Evolutionary conservation across 768 basidiomycete species (phyloP).

Genomic region (Kwoniella shandongensis): DNA sequence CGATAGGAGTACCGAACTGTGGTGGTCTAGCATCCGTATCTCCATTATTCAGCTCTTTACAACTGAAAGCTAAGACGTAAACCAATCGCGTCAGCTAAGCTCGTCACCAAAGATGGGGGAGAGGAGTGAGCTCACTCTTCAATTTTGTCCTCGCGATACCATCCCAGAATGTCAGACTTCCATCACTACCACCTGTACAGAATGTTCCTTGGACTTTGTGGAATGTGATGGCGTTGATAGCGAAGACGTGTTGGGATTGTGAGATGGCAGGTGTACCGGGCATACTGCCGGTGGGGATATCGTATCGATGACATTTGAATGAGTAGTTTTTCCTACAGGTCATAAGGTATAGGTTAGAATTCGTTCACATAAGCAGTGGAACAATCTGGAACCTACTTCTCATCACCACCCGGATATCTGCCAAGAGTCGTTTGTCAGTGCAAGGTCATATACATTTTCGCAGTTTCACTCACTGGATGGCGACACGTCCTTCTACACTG

Average conservation of each 20-base stretch:
- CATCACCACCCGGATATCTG: constrained; percentile 35
- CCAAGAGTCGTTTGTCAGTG: not conserved
- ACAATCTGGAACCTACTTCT: constrained; percentile 15
- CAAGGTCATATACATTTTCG: not conserved
- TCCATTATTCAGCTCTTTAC: constrained; percentile 50
- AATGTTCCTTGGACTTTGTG: constrained; percentile 83
- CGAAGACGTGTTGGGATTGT: constrained; percentile 67
- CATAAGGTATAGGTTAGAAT: constrained; percentile 12
- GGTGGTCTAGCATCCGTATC: constrained; percentile 41
- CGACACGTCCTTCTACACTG: constrained; percentile 68
- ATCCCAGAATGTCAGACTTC: constrained; percentile 47
- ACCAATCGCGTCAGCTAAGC: constrained; percentile 56
- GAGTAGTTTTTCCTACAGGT: constrained; percentile 70
- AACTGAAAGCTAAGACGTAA: constrained; percentile 34
- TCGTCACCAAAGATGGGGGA: constrained; percentile 40
- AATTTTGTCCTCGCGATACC: constrained; percentile 76
- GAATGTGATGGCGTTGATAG: constrained; percentile 84
- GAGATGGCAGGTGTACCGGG: constrained; percentile 60
- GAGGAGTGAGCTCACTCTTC: constrained; percentile 64
- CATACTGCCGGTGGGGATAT: constrained; percentile 35
- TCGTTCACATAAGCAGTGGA: not conserved
- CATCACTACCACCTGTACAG: constrained; percentile 67
- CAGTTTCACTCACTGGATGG: constrained; percentile 74
- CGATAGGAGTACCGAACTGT: constrained; percentile 62
- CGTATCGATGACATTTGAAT: constrained; percentile 63